Evolutionary conservation across 2,329 filamentous ascomycete genomes (phyloP).

Genomic region (Falciphora oryzae): DNA sequence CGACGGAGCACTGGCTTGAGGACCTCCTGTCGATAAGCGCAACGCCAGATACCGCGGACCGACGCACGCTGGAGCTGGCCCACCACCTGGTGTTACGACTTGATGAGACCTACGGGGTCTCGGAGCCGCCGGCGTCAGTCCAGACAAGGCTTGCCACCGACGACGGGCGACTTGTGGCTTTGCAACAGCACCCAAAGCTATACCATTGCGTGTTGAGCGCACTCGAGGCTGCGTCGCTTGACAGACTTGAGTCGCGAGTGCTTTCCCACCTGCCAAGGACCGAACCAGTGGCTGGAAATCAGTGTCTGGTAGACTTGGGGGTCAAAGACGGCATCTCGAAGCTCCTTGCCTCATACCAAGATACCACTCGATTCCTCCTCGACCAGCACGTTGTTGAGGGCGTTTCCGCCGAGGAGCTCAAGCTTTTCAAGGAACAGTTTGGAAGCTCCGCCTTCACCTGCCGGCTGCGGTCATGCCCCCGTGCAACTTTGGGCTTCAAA

Average conservation of each 20-base stretch:
- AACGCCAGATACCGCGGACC: not conserved
- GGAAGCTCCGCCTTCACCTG: slow-evolving; percentile 7
- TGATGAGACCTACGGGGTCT: not conserved
- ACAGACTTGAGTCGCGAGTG: not conserved
- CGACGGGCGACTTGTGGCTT: not conserved
- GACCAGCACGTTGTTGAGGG: slow-evolving; percentile 2
- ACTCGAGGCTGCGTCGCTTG: not conserved
- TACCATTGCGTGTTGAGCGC: not conserved
- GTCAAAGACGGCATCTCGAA: not conserved
- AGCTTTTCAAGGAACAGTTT: slow-evolving; percentile 12
- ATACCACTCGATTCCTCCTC: slow-evolving; percentile 1
- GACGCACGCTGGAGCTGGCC: not conserved
- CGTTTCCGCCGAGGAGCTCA: slow-evolving; percentile 8
- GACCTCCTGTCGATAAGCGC: slow-evolving; percentile 18
- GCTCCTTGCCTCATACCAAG: slow-evolving; percentile 9
- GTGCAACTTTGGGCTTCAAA: slow-evolving; percentile 8
- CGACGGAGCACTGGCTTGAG: slow-evolving; percentile 25
- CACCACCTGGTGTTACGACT: not conserved
- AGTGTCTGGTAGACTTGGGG: not conserved
- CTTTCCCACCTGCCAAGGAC: not conserved
- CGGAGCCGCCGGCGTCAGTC: not conserved
- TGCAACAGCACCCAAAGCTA: not conserved
- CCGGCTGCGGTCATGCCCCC: slow-evolving; percentile 8
- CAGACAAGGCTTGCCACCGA: no score
- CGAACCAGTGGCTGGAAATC: not conserved